Base-by-base conservation (phyloP, 257 asterid genomes). In the Sherardia arvensis region DNA sequence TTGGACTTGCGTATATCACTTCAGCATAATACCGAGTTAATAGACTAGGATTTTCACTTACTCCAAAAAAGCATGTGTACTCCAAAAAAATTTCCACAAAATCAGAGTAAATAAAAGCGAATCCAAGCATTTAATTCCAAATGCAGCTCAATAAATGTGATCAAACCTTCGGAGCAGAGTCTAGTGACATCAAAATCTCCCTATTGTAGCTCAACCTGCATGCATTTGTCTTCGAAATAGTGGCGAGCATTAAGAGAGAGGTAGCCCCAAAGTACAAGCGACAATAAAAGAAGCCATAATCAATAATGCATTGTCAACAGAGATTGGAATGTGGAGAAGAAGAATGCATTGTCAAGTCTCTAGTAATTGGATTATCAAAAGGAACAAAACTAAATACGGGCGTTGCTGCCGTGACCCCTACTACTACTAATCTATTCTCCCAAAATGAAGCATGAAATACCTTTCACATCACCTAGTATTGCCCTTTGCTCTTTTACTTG, bases 301-400 rank as follows among this genome's bases (percentile, higher is more conserved):
- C 14, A 36, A 36, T 36, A 36, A 36, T 36, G 45, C n/a, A n/a
- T n/a, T n/a, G n/a, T n/a, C n/a, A n/a, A 15, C 45, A 15, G 45
- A 17, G n/a, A 48, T 2, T 18, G 25, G 23, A 48, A 48, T 20
- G 54, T 49, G 26, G 56, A n/a, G n/a, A 49, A 49, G 56, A 49
- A 49, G 4, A 49, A 20, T 21, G 26, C 23, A 62, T 53, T 48
- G 83, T 79, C 72, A 33, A 69, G 81, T 82, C 92, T 53, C 69
- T 59, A 79, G 82, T 74, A 20, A 7, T 21, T 69, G 69, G 79
- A 36, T 59, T 53, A 78, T 61, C 81, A 69, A 70, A 76, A 76
- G 75, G 85, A 73, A 77, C 79, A 74, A 81, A 53, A 29, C 20
- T n/a, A 5, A 61, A 22, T 36, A 61, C 17, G 60, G 43, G 9